Evolutionary conservation across 805 yeast species (phyloP), one percentile per base, ranked within the genome.

Genomic region (Yarrowia yakushimensis): DNA sequence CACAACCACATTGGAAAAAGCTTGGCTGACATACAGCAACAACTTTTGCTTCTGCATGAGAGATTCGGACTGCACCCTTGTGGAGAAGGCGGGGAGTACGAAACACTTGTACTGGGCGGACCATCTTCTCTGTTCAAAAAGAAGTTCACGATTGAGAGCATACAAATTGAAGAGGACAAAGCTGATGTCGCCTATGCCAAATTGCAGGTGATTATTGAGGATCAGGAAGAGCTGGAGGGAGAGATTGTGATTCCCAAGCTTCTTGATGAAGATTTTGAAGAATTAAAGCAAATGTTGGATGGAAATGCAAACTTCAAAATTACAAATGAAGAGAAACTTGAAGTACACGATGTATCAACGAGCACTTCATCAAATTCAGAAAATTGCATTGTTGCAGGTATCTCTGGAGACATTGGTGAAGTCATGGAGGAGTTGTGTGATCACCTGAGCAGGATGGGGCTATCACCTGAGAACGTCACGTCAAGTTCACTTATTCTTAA

Each of bases 31-130:
- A 76, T 87, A 66, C 81, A 80, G 62, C 87, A 90, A 0, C 80
- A 76, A 0, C 73, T 94, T 70, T 66, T 69, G 5, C 63, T 60
- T 12, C 75, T 92, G 65, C 87, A 91, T 71, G 64, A 71, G 10
- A 75, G 77, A 72, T 92, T 83, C 74, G 96, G 92, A 1, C 88
- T 92, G 13, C 97, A 93, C 72, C 85, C 94, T 0, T 94, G 99
- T 76, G 99, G 99, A 13, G 99, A 94, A 77, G 99, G 99, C 33
- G 99, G 99, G 0, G 99, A 94, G 73, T 94, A 90, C 73, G 99
- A 94, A 72, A 87, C 97, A 0, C 76, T 93, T 67, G 98, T 93
- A 2, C 77, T 94, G 28, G 97, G 94, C 73, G 90, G 96, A 1
- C 96, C 97, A 0, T 86, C 46, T 11, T 30, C 46, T 15, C 61